phyloP scores from a whole-genome alignment of 139 green algal species.

The Parachlorella kessleri region DNA sequence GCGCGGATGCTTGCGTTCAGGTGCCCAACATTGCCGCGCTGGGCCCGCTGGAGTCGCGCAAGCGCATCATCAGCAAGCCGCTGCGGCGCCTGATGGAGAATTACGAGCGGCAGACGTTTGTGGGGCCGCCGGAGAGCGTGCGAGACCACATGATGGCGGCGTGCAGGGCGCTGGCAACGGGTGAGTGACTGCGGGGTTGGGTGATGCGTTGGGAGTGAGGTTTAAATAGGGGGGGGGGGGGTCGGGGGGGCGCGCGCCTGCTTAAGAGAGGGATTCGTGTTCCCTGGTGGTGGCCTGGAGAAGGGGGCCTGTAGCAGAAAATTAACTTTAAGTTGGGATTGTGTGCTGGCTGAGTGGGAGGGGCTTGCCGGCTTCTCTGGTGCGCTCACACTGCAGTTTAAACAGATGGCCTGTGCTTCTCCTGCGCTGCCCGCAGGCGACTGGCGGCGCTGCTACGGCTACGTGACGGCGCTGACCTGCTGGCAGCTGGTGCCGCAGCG shows the following conservation, averaged over 20 bases:
- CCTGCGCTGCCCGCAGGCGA: slow-evolving; percentile 83
- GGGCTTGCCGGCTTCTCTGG: no score
- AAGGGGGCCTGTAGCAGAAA: no score
- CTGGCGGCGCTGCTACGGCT: slow-evolving; percentile 78
- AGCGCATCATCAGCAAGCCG: slow-evolving; percentile 75
- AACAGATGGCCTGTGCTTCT: no score
- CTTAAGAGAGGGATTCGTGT: no score
- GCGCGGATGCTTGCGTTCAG: no score
- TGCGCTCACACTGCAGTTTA: no score
- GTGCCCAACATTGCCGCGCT: slow-evolving; percentile 80
- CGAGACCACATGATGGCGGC: slow-evolving; percentile 96
- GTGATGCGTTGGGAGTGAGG: no score
- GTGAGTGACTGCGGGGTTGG: no score
- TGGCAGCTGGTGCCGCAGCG: slow-evolving; percentile 79
- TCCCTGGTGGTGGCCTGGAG: no score
- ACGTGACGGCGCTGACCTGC: slow-evolving; percentile 65
- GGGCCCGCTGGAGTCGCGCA: slow-evolving; percentile 20
- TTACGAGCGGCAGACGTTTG: slow-evolving; percentile 92
- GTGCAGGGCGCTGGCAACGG: slow-evolving; percentile 45
- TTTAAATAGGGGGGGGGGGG: no score
- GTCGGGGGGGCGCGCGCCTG: slow-evolving; percentile 26
- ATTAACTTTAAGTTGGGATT: no score
- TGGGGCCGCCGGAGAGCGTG: slow-evolving; percentile 96
- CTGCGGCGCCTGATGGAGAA: slow-evolving; percentile 94
- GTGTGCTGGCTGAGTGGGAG: no score